Evolutionary conservation across 768 basidiomycete species (phyloP), one percentile per base, ranked within the genome.

Genomic region (Russula foetens): DNA sequence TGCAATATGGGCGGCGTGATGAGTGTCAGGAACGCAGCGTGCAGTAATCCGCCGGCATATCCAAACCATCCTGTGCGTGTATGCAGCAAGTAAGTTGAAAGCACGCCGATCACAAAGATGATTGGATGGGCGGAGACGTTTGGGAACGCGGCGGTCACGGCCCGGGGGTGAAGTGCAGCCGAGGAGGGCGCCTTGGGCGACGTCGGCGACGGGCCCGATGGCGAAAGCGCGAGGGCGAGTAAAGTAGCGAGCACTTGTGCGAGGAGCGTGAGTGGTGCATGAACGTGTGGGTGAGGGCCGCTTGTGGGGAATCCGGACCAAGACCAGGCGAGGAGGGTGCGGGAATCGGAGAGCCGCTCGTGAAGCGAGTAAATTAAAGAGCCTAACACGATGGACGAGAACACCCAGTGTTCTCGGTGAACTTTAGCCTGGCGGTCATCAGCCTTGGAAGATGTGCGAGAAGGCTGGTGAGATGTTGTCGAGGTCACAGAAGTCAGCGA

Each of bases 261-360:
- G 23, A 84, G 67, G 35, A 92, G 75, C 15, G 90, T 90, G 49
- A 89, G 70, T 0, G 81, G 77, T n/a, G 83, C 84, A 67, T 88
- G 84, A 5, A 88, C 71, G 66, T 87, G 82, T 7, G 90, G 85
- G 2, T 86, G 70, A 2, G 92, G 92, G 0, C 92, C 92, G 52
- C 74, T 79, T 35, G 85, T 75, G 23, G 83, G 80, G 64, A 86
- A 94, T n/a, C 92, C 92, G 0, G 90, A 88, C 92, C 92, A 95
- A 2, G 88, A 86, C 88, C 90, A 92, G 21, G 89, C 83, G 59
- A 93, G 78, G 47, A 92, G 79, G 0, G 90, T 90, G 64, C 84
- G 86, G 1, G 87, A 75, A 59, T 95, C 92, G 3, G 84, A 79
- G 53, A 92, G 74, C 45, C 91, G 77, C 48, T 82, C 84, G 66